A percentile compares a stretch with the other conserved stretches of the same genome.
phyloP scores from a whole-genome alignment of 345 rosid species.

The Cochlearia excelsa region DNA sequence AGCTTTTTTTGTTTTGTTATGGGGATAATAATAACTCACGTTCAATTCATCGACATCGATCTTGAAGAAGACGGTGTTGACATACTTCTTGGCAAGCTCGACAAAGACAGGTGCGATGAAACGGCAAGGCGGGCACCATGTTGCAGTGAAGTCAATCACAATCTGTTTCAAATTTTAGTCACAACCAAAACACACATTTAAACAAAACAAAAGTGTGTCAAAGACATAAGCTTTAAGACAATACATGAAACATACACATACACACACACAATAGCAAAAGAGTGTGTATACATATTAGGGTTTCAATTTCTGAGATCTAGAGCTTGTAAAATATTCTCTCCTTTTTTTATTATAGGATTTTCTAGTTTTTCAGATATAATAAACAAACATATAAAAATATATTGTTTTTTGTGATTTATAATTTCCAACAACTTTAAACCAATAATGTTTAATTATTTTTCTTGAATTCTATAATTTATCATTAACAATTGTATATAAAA shows the following conservation, averaged over 20 bases:
- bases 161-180: constrained; percentile 34
- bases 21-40: constrained; percentile 28
- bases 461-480: too few relatives aligned
- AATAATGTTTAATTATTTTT: too few relatives aligned
- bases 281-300: neutral
- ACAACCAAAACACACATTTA: neutral
- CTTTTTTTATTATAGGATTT: too few relatives aligned
- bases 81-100: constrained; percentile 50
- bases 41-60: constrained; percentile 66
- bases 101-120: constrained; percentile 59
- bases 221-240: neutral
- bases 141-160: constrained; percentile 72
- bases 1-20: neutral
- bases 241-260: neutral
- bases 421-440: too few relatives aligned
- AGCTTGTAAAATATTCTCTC: neutral
- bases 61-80: constrained; percentile 55
- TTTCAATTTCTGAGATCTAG: constrained; percentile 3
- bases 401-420: too few relatives aligned
- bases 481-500: too few relatives aligned
- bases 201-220: neutral
- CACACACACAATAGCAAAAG: neutral
- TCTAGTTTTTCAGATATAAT: too few relatives aligned
- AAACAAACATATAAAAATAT: too few relatives aligned
- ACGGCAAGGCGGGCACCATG: constrained; percentile 84